These are phyloP conservation scores for Helotiales sp. DNA, from an alignment of 2,329 filamentous ascomycete genomes.

Conservation along the genomic window DNA sequence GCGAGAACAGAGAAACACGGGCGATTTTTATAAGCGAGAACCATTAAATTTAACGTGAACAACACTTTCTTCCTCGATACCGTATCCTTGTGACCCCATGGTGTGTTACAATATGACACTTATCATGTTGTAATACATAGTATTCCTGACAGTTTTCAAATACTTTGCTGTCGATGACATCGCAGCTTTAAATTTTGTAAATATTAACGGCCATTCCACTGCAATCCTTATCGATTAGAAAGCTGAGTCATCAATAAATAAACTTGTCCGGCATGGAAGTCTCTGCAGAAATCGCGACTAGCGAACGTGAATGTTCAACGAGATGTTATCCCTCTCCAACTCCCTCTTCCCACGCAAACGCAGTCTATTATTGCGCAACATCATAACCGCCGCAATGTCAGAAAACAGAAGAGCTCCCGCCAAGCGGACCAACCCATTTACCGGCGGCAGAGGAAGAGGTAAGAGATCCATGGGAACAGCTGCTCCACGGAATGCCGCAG, in stretches of 20 bases:
- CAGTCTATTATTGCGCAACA: slow-evolving; percentile 19
- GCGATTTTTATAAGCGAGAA: no score
- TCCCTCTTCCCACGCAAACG: slow-evolving; percentile 19
- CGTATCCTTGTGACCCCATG: no score
- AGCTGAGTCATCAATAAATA: background rate
- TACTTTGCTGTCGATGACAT: no score
- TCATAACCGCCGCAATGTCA: slow-evolving; percentile 27
- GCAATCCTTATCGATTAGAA: no score
- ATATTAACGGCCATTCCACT: no score
- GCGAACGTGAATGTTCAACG: background rate
- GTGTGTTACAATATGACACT: no score
- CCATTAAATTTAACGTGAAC: no score
- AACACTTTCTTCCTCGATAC: no score
- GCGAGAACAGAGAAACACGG: no score
- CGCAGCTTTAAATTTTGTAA: no score
- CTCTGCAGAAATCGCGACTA: background rate
- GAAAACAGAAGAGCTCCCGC: slow-evolving; percentile 20
- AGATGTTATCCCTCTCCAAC: background rate
- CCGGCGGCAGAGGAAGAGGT: slow-evolving; percentile 7
- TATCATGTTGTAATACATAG: no score
- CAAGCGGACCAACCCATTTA: slow-evolving; percentile 24
- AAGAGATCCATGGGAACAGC: slow-evolving; percentile 26
- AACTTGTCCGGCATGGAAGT: slow-evolving; percentile 7
- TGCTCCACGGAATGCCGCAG: slow-evolving; percentile 21
- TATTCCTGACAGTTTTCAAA: no score